Evolutionary conservation across 2,329 filamentous ascomycete genomes (phyloP), one percentile per base, ranked within the genome.

Genomic region (Lachnellula subtilissima): DNA sequence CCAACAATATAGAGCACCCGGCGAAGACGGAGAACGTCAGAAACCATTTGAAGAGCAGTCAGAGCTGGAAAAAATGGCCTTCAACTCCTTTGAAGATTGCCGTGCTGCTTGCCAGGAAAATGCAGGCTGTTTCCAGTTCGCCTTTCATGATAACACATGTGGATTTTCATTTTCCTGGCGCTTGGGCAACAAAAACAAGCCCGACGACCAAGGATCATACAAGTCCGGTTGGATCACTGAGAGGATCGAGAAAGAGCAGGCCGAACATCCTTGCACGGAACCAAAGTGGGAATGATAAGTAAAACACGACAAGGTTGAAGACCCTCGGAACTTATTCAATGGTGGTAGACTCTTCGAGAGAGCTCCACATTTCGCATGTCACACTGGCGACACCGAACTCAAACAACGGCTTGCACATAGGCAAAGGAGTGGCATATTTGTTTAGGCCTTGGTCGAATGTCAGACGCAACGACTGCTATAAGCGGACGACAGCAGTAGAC

Each of bases 31-130:
- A 45, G 42, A 71, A 7, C 77, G 76, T 6, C 75, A 78, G 68
- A 56, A 39, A 39, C 62, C 57, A 5, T 60, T 62, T 5, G 74
- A 76, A 46, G 70, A 75, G 6, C 67, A 76, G 67, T 74, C 67
- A 14, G 64, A 71, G 0, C 60, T 76, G 9, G 75, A 80, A 64
- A 75, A 73, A 53, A 67, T 71, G 12, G 78, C 77, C 6, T 75
- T 78, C 68, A 50, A n/a, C 25, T 67, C 62, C 5, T 64, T 65
- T 9, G 74, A 77, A 50, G 69, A 76, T 19, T 82, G 79, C 63
- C 71, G 74, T 8, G 73, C 70, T 46, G 77, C 79, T 11, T 83
- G 81, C 61, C 69, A 75, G 43, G 60, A 64, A 4, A 56, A 67
- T 17, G 48, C 48, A 3, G 50, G 56, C 4, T 74, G 72, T 53